These are phyloP conservation scores for Zalaria sp. DNA, from an alignment of 2,329 filamentous ascomycete species.

Conservation along the genomic window DNA sequence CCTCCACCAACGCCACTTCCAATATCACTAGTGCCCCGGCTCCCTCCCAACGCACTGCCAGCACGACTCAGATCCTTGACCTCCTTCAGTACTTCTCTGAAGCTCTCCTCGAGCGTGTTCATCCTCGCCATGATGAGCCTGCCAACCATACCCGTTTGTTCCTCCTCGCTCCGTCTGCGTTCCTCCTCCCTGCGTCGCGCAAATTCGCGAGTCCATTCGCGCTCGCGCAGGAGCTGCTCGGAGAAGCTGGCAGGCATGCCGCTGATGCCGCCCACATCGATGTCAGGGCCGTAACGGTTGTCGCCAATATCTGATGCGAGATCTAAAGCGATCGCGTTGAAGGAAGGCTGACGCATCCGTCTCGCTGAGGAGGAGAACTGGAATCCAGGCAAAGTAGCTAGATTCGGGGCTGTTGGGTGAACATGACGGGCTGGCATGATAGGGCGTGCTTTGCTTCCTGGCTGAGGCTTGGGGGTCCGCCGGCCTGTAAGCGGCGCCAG, in stretches of 20 bases:
- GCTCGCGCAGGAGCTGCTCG: constrained; percentile 35
- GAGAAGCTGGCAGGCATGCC: constrained; percentile 21
- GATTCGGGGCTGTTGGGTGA: constrained; percentile 42
- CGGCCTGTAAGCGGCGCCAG: constrained; percentile 15
- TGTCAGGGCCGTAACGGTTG: constrained; percentile 41
- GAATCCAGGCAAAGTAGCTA: constrained; percentile 26
- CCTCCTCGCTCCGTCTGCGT: constrained; percentile 21
- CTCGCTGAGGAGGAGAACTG: constrained; percentile 4
- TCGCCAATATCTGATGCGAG: constrained; percentile 60
- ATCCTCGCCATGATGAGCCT: constrained; percentile 76
- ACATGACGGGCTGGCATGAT: constrained; percentile 38
- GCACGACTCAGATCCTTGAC: constrained; percentile 15
- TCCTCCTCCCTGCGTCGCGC: constrained; percentile 21
- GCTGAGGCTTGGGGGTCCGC: constrained; percentile 8
- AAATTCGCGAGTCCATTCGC: constrained; percentile 35
- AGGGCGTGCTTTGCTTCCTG: constrained; percentile 37
- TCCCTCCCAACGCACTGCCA: constrained; percentile 8
- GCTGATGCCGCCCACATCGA: constrained; percentile 16
- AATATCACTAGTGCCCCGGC: constrained; percentile 16
- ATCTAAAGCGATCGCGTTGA: constrained; percentile 48
- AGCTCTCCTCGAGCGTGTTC: constrained; percentile 85
- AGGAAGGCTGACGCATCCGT: constrained; percentile 39
- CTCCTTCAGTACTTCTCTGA: constrained; percentile 48
- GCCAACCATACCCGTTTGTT: constrained; percentile 59
- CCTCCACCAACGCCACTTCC: constrained; percentile 4